These are phyloP conservation scores for Spencermartinsiella europaea DNA, from an alignment of 805 yeast species.

Conservation along the genomic window DNA sequence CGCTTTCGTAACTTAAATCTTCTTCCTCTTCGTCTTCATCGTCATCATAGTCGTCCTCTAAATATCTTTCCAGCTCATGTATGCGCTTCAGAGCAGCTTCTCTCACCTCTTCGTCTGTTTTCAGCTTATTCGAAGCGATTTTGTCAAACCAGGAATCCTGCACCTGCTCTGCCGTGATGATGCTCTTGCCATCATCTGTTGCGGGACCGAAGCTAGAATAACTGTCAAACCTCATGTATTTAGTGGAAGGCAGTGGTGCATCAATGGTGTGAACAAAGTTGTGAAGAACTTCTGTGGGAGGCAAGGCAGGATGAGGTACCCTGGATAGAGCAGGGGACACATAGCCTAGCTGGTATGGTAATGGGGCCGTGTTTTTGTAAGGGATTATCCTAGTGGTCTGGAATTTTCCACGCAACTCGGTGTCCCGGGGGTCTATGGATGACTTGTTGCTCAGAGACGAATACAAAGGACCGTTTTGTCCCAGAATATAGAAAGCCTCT, in stretches of 20 bases:
- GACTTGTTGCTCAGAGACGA: constrained; percentile 69
- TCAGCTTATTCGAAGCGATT: constrained; percentile 11
- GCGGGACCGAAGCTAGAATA: constrained; percentile 61
- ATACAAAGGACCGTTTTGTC: constrained; percentile 72
- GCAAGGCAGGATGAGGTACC: constrained; percentile 45
- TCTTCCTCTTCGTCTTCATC: constrained; percentile 10
- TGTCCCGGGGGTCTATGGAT: constrained; percentile 66
- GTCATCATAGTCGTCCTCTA: constrained; percentile 1
- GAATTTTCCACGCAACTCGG: constrained; percentile 62
- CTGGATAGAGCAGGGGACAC: constrained; percentile 42
- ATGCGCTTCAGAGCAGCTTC: constrained; percentile 29
- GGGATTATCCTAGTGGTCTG: constrained; percentile 67
- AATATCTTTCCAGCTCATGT: not conserved
- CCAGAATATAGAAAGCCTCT: constrained; percentile 59
- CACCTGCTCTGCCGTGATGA: constrained; percentile 38
- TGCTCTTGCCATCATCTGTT: constrained; percentile 53
- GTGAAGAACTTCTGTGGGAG: constrained; percentile 48
- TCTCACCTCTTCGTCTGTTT: constrained; percentile 37
- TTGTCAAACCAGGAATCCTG: constrained; percentile 33
- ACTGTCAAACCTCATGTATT: constrained; percentile 55
- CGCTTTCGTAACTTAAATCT: constrained; percentile 17
- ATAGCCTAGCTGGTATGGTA: constrained; percentile 40
- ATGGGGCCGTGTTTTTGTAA: constrained; percentile 29
- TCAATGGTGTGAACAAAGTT: constrained; percentile 33
- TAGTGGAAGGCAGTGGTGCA: constrained; percentile 52